These are phyloP conservation scores for Crepidotus variabilis DNA, from an alignment of 768 basidiomycete genomes.

Conservation along the genomic window DNA sequence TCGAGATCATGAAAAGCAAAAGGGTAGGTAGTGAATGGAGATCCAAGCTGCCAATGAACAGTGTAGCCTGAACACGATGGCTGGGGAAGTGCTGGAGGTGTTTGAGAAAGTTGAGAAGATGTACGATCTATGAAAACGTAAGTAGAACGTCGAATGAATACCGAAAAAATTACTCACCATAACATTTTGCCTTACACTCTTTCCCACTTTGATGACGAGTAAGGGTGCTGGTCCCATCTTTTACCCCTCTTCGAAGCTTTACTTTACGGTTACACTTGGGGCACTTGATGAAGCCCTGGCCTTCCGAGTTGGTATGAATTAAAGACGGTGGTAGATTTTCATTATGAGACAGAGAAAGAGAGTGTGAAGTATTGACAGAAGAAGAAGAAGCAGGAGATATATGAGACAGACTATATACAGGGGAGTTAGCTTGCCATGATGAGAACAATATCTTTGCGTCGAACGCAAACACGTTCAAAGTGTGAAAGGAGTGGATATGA, in stretches of 20 bases:
- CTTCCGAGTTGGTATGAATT: not conserved
- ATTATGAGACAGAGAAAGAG: not conserved
- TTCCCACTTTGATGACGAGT: slow-evolving; percentile 2
- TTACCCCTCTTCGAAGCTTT: not conserved
- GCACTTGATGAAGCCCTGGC: not conserved
- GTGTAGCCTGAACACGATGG: slow-evolving; percentile 1
- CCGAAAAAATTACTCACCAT: not conserved
- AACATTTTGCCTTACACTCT: not conserved
- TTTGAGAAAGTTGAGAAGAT: not conserved
- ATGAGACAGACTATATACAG: not conserved
- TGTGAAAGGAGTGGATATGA: not conserved
- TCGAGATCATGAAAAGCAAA: slow-evolving; percentile 11
- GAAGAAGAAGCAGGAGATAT: not conserved
- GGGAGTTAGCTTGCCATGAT: not conserved
- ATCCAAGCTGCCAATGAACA: slow-evolving; percentile 10
- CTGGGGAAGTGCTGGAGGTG: not conserved
- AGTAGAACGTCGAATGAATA: not conserved
- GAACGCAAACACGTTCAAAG: not conserved
- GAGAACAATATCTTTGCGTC: not conserved
- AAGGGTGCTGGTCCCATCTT: not conserved
- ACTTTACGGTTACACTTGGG: not conserved
- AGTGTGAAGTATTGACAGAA: not conserved
- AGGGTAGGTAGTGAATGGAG: slow-evolving; percentile 11
- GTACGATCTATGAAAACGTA: not conserved
- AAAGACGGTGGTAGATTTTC: not conserved